Evolutionary conservation across 2,329 filamentous ascomycete species (phyloP).

Genomic region (Lithohypha guttulata): DNA sequence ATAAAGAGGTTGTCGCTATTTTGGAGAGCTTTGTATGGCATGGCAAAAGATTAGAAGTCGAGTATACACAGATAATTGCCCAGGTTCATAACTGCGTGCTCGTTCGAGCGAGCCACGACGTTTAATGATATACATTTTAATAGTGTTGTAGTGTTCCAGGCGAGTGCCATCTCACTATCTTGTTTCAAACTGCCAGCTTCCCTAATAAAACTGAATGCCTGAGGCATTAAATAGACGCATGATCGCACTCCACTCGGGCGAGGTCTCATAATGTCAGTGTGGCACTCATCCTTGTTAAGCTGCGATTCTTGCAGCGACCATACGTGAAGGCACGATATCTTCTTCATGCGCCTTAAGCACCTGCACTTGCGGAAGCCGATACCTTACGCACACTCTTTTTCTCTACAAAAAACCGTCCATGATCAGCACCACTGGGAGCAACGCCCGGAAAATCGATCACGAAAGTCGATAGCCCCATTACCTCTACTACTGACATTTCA

Average conservation of each 20-base stretch:
- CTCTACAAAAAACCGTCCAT: constrained; percentile 44
- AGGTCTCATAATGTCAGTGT: too few relatives aligned
- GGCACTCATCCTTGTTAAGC: too few relatives aligned
- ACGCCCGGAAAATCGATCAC: constrained; percentile 14
- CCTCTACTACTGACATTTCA: constrained; percentile 75
- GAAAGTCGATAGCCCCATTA: constrained; percentile 39
- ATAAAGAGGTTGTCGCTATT: constrained; percentile 1
- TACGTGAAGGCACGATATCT: too few relatives aligned
- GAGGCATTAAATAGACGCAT: background rate
- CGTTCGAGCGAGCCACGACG: background rate
- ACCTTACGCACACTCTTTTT: constrained; percentile 44
- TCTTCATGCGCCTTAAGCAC: constrained; percentile 46
- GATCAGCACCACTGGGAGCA: constrained; percentile 18
- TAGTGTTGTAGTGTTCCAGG: background rate
- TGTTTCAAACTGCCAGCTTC: too few relatives aligned
- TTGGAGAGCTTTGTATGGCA: constrained; percentile 6
- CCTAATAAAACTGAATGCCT: background rate
- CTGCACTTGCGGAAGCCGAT: constrained; percentile 46
- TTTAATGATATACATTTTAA: background rate
- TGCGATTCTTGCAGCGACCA: too few relatives aligned
- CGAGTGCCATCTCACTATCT: too few relatives aligned
- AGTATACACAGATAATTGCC: background rate
- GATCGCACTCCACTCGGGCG: too few relatives aligned
- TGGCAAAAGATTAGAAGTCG: background rate
- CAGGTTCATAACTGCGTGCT: background rate